Base-by-base conservation (phyloP, 2,329 filamentous ascomycete species). In the Aaosphaeria arxii region DNA sequence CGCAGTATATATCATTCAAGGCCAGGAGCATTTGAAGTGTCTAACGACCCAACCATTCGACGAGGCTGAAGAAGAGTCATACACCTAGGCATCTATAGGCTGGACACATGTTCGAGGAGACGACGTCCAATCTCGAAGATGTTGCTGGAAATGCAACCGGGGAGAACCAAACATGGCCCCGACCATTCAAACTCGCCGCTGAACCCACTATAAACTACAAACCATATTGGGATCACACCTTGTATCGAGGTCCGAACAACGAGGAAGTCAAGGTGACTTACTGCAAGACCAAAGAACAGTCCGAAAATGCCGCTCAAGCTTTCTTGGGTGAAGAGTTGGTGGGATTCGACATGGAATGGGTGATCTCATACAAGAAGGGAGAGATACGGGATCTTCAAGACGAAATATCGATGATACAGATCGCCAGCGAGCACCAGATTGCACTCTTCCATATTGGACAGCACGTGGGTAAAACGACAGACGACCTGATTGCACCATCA, bases 311-410 rank as follows among this genome's bases (percentile, higher is more conserved):
- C 6, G 74, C 81, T 13, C 69, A 80, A 48, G 77, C 86, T 48
- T 96, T 96, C 57, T 63, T 84, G 36, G 56, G 79, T 29, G 83
- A 94, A 60, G 76, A 82, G 36, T 71, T 95, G 2, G 66, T 96
- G n/a, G 91, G 91, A 0, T 90, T 96, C 52, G 91, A 96, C 61
- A 78, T 96, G 52, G 92, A 96, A 72, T 96, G 92, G 91, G 77
- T 83, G 45, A 57, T 55, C 35, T 51, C 79, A 5, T 77, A 82
- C 0, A 72, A 63, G 5, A 75, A 66, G 17, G 58, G 39, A 11
- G 9, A 7, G 11, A 30, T 54, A 6, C 66, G 77, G 2, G 75
- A 77, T 3, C 71, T 84, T 4, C 86, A 87, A 54, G 75, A 79
- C 44, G 89, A 91, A 51, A 81, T 95, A 5, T 91, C 88, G 0